Evolutionary conservation across 164 flowering plant genomes (phyloP), one percentile per base, ranked within the genome.

Genomic region (Pachysandra terminalis): DNA sequence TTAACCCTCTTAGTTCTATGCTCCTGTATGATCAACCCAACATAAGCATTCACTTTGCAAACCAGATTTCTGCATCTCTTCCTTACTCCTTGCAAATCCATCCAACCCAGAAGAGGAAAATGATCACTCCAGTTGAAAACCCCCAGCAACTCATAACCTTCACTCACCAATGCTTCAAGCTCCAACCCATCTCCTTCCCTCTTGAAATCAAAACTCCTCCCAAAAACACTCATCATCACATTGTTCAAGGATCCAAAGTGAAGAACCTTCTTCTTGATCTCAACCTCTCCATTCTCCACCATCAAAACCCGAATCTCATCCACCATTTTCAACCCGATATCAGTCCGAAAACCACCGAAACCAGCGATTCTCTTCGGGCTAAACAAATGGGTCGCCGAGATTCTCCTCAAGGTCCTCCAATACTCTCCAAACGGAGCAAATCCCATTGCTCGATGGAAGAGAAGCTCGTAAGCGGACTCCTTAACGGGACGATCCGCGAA

Each of bases 391-490:
- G 82, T 78, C 0, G 85, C 73, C 0, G 91, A 79, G 61, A 85
- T 81, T 28, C 89, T 76, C 68, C 91, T 73, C 51, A 87, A 65
- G 24, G 64, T 76, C 57, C 91, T 77, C 91, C 91, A 87, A 65
- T 87, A 87, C 22, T 79, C 83, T 0, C 91, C 91, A 48, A 45
- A 79, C 0, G 87, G 91, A 63, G 88, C 86, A 25, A 87, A 87
- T 0, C 91, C 88, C 77, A 87, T 87, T 56, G 91, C 91, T 17
- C 86, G 67, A 58, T 83, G 83, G 61, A 85, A 86, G 32, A 86
- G 70, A 6, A 86, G 81, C 70, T 81, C 84, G 51, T 85, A 80
- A 13, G 91, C 88, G 3, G 88, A 84, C 28, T 86, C 88, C 65
- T 86, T 86, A 0, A 86, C 70, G 13, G 91, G 88, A 10, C 91